Conservation (phyloP, 441 rosid species). For the Populus trichocarpa region DNA sequence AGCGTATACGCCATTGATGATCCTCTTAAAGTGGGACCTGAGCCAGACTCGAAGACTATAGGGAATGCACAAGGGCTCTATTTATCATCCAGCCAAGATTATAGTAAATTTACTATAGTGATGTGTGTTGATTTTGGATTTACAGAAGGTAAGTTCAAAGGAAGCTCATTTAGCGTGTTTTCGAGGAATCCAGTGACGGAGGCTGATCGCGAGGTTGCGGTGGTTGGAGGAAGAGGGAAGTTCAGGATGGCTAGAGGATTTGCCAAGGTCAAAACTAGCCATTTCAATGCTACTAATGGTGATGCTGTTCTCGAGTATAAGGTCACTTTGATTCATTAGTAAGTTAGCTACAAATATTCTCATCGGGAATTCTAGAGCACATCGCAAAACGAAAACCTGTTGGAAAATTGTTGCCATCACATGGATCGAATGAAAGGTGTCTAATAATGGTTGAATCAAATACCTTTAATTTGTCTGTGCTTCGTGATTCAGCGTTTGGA, state of each 20-base stretch:
- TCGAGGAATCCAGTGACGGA: conserved; percentile 38
- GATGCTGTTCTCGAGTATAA: conserved; percentile 48
- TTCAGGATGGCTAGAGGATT: conserved; percentile 48
- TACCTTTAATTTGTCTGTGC: background rate
- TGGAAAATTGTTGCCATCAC: background rate
- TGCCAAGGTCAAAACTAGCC: conserved; percentile 31
- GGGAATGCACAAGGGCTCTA: conserved; percentile 52
- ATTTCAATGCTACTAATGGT: conserved; percentile 20
- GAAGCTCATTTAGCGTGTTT: conserved; percentile 41
- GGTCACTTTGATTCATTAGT: conserved; percentile 41
- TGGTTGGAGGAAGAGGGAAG: conserved; percentile 48
- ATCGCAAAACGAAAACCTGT: background rate
- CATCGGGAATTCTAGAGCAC: background rate
- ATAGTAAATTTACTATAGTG: conserved; percentile 26
- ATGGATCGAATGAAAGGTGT: background rate
- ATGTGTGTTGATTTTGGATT: conserved; percentile 39
- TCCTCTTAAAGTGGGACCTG: conserved; percentile 38
- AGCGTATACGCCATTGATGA: conserved; percentile 33
- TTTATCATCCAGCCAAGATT: conserved; percentile 22
- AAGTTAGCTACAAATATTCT: background rate
- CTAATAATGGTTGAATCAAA: background rate
- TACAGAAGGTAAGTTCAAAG: conserved; percentile 30
- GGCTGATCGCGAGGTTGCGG: conserved; percentile 40
- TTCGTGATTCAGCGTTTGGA: background rate
- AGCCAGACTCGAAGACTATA: conserved; percentile 26